These are phyloP conservation scores for Trichoderma sp. DNA, from an alignment of 2,329 filamentous ascomycete species.

Conservation along the genomic window DNA sequence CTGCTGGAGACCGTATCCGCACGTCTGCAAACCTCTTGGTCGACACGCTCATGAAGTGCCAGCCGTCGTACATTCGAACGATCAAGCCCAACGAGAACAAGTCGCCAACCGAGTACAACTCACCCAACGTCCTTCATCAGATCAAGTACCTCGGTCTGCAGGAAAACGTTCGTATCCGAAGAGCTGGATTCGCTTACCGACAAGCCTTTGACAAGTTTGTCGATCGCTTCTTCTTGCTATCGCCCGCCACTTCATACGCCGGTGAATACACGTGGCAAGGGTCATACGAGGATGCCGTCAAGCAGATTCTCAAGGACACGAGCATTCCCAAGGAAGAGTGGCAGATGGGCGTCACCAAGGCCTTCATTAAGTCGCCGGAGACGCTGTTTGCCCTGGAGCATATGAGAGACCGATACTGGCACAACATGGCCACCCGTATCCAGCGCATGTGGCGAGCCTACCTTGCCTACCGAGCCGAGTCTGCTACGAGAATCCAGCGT, in stretches of 20 bases:
- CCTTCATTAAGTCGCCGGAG: conserved; percentile 97
- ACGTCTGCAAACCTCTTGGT: conserved; percentile 92
- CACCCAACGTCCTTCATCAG: conserved; percentile 90
- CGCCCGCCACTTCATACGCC: conserved; percentile 91
- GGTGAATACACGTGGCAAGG: conserved; percentile 97
- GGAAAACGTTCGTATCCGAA: conserved; percentile 95
- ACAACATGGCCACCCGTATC: conserved; percentile 98
- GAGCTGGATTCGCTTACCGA: conserved; percentile 94
- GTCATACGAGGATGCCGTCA: conserved; percentile 81
- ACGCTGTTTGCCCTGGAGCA: conserved; percentile 95
- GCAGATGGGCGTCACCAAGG: conserved; percentile 95
- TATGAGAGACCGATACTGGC: conserved; percentile 98
- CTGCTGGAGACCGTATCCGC: conserved; percentile 95
- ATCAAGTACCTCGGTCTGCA: conserved; percentile 99
- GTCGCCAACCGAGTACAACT: conserved; percentile 89
- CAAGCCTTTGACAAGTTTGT: conserved; percentile 98
- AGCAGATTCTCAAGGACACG: conserved; percentile 93
- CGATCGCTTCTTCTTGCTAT: conserved; percentile 93
- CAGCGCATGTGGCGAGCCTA: conserved; percentile 98
- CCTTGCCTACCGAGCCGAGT: conserved; percentile 87
- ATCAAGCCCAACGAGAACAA: conserved; percentile 99
- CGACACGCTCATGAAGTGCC: conserved; percentile 93
- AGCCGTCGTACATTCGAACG: conserved; percentile 96
- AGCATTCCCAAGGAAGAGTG: conserved; percentile 94
- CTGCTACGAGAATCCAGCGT: conserved; percentile 88